Conservation (phyloP, 1,284 basidiomycete genomes). For the Rhodotorula glutinis region DNA sequence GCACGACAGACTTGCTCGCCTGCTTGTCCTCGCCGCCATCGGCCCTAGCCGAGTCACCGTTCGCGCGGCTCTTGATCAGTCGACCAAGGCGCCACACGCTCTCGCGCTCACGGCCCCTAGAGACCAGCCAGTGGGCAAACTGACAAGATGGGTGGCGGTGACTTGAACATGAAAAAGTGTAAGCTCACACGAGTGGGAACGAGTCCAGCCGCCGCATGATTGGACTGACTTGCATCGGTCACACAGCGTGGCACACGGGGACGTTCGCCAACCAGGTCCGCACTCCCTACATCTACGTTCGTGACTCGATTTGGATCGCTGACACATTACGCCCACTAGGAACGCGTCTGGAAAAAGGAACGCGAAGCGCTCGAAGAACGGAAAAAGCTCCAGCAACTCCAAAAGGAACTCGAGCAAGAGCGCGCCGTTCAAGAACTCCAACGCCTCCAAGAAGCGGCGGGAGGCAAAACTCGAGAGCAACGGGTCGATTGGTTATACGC, state of each 20-base stretch:
- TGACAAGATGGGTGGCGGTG: constrained; percentile 46
- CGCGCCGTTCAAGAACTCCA: constrained; percentile 94
- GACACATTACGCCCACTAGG: too few relatives aligned
- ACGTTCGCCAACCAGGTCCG: constrained; percentile 32
- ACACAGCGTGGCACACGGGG: constrained; percentile 33
- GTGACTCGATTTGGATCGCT: too few relatives aligned
- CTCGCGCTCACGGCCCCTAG: too few relatives aligned
- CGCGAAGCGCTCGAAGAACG: constrained; percentile 96
- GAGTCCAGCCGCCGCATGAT: too few relatives aligned
- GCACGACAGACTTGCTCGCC: too few relatives aligned
- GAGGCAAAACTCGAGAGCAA: constrained; percentile 88
- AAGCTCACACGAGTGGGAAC: too few relatives aligned
- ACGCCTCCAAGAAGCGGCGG: constrained; percentile 77
- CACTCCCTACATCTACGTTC: too few relatives aligned
- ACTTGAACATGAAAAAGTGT: constrained; percentile 73
- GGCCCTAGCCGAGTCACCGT: too few relatives aligned
- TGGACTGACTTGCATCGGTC: too few relatives aligned
- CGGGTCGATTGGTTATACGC: constrained; percentile 99
- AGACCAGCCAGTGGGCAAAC: not conserved
- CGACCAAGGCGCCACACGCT: too few relatives aligned
- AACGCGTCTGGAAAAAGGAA: constrained; percentile 98
- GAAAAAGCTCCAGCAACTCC: constrained; percentile 92
- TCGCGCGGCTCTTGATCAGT: too few relatives aligned
- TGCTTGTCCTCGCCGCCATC: too few relatives aligned
- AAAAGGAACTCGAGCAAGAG: constrained; percentile 96